Evolutionary conservation across 1,284 basidiomycete species (phyloP), one percentile per base, ranked within the genome.

Genomic region (Heliocybe sulcata): DNA sequence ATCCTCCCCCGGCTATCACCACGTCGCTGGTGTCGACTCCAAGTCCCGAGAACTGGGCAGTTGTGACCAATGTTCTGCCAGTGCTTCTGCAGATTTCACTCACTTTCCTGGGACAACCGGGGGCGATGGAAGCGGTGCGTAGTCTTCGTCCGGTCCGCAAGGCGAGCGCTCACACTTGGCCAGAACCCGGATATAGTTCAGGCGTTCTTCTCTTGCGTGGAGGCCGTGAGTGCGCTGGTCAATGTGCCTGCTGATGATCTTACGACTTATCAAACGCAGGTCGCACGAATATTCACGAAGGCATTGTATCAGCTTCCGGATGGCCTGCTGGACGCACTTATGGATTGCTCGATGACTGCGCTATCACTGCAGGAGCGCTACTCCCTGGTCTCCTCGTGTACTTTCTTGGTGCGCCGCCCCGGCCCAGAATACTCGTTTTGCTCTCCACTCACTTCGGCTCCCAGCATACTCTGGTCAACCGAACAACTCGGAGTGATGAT

Each of bases 121-220:
- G 81, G 0, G 82, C 78, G 6, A 90, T 93, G 87, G 80, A 83
- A 62, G 76, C 77, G 57, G 90, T 90, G 86, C 72, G 16, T 48
- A 22, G 8, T 49, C 25, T 35, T 52, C 52, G 49, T 54, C 12
- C 29, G 38, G n/a, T n/a, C n/a, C n/a, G n/a, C n/a, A n/a, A n/a
- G n/a, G n/a, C n/a, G n/a, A n/a, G n/a, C n/a, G 20, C 26, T 27
- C 6, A 2, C 50, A 50, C 29, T 45, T 52, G 42, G 29, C 33
- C 11, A 90, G 86, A 90, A 94, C 64, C 92, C 93, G 0, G 93
- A 95, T 65, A 81, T 95, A 25, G 90, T 92, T 1, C 91, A 93
- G 65, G 85, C 83, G 25, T 94, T 94, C 69, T 95, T 94, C 71
- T 79, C 79, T 26, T 93, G 85, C 63, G 79, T 89, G 73, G 86